Base-by-base conservation (phyloP, 169 alveolate genomes). In the Perkinsus olseni region DNA sequence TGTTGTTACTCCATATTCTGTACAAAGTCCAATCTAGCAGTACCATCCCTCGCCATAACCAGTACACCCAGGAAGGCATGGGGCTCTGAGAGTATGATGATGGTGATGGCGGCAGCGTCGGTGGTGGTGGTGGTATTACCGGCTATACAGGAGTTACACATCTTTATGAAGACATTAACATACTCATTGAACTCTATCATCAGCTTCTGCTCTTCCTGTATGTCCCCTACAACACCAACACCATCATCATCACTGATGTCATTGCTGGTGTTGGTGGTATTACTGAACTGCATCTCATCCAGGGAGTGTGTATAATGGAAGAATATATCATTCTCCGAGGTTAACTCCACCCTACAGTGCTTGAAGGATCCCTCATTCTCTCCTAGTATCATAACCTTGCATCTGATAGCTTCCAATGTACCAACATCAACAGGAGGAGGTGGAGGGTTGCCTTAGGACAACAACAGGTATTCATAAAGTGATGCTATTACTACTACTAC, bases 251-350 rank as follows among this genome's bases (percentile, higher is more conserved):
- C 95, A 31, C 98, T 96, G 94, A 39, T 90, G 39, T 38, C 93
- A 34, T 62, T 20, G 21, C 8, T 8, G 31, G n/a, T 8, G 38
- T 38, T n/a, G n/a, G n/a, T 45, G 50, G 90, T 74, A 91, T 91
- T n/a, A 37, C 31, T 38, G 24, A 90, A 91, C 90, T 93, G 38
- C 91, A 39, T 0, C 91, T 94, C 94, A 50, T 95, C 92, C 38
- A 94, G 92, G 93, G 93, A 91, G 93, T 98, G 99, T 24, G 98
- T 96, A 94, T 97, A 98, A 94, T 98, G 99, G 94, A 98, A 98
- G 96, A 98, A 98, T 91, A 98, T 94, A 95, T 98, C 99, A 94
- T 98, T 97, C 94, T 98, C 99, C 93, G 98, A 95, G 38, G 99
- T 96, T 38, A 97, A 92, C 93, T 97, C 99, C 34, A 98, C 95